Evolutionary conservation across 2,329 filamentous ascomycete genomes (phyloP).

Genomic region (Colletotrichum chrysophilum): DNA sequence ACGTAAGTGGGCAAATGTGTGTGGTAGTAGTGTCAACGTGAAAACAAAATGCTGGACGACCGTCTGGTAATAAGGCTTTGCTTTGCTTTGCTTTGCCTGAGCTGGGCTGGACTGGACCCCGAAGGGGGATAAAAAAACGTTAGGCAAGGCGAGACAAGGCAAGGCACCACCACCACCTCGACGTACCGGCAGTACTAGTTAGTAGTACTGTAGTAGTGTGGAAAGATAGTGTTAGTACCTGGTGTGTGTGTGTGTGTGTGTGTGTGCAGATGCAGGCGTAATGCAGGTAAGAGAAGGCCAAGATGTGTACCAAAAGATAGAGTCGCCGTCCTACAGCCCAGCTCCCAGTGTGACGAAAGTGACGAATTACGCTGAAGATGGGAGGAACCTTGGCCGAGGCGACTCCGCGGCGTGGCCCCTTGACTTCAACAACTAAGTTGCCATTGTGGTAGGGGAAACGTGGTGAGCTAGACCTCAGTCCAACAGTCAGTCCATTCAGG

Average conservation of each 20-base stretch:
- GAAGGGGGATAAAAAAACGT: neutral
- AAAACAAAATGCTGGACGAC: neutral
- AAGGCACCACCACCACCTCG: neutral
- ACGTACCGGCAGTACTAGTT: neutral
- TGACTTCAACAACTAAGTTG: neutral
- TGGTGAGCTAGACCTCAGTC: neutral
- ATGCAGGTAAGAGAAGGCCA: neutral
- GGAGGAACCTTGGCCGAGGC: neutral
- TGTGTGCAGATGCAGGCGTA: neutral
- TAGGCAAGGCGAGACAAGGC: neutral
- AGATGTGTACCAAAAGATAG: neutral
- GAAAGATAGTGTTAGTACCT: neutral
- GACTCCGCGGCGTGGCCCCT: neutral
- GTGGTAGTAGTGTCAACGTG: neutral
- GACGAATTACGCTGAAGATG: neutral
- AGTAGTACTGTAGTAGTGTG: neutral
- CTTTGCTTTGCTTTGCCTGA: neutral
- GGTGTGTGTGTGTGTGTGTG: neutral
- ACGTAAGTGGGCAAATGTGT: neutral
- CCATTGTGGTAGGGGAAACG: neutral
- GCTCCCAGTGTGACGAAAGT: neutral
- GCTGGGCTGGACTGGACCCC: too few species aligned
- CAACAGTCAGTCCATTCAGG: neutral
- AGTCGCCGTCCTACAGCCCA: neutral
- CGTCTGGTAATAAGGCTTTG: neutral